Percentiles rank a stretch among this genome's conserved stretches.
phyloP scores from a whole-genome alignment of 2,329 filamentous ascomycete genomes.

The Fusarium sp. region DNA sequence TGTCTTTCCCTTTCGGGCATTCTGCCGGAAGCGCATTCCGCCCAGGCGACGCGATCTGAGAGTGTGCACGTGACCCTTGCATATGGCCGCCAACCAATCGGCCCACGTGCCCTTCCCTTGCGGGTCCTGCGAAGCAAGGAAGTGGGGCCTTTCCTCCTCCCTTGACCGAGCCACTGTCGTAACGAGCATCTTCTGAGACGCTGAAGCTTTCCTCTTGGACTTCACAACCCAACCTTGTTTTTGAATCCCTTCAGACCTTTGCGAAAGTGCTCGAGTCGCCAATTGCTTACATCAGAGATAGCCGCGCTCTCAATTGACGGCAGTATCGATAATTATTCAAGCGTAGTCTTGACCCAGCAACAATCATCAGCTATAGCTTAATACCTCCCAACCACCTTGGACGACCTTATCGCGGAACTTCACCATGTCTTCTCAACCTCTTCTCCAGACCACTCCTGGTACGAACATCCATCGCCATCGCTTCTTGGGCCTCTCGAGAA shows the following conservation, averaged over 20 bases:
- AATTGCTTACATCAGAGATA: slow-evolving; percentile 9
- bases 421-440: slow-evolving; percentile 93
- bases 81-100: slow-evolving; percentile 43
- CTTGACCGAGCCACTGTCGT: slow-evolving; percentile 35
- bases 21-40: slow-evolving; percentile 17
- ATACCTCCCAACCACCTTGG: slow-evolving; percentile 25
- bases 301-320: slow-evolving; percentile 6
- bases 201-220: slow-evolving; percentile 29
- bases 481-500: not conserved
- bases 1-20: slow-evolving; percentile 45
- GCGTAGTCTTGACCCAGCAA: not conserved
- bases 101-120: slow-evolving; percentile 47
- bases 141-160: slow-evolving; percentile 30
- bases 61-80: slow-evolving; percentile 42
- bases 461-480: slow-evolving; percentile 54
- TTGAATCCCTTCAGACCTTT: not conserved
- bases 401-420: slow-evolving; percentile 4
- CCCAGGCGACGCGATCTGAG: slow-evolving; percentile 30
- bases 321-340: not conserved
- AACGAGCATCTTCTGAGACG: slow-evolving; percentile 19
- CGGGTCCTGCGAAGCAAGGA: slow-evolving; percentile 21
- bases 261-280: slow-evolving; percentile 1
- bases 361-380: not conserved
- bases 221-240: slow-evolving; percentile 10
- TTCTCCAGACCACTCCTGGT: slow-evolving; percentile 95